These are phyloP conservation scores for Boletus sensibilis DNA, from an alignment of 768 basidiomycete species.

Conservation along the genomic window DNA sequence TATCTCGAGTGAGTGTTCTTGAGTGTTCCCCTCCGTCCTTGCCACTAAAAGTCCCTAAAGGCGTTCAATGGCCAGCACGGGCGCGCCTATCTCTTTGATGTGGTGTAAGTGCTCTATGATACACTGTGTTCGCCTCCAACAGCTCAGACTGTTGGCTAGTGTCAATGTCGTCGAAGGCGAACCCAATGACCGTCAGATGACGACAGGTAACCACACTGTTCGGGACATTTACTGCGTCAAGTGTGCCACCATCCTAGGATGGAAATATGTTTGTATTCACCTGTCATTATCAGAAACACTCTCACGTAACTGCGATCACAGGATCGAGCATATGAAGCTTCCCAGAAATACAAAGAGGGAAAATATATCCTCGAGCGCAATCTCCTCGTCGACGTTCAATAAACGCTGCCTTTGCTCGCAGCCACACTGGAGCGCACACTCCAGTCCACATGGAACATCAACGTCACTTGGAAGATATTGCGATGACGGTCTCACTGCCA, in stretches of 20 bases:
- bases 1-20: conserved; percentile 66
- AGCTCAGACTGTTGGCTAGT: conserved; percentile 40
- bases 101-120: conserved; percentile 62
- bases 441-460: conserved; percentile 10
- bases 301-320: conserved; percentile 32
- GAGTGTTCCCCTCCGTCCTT: neutral
- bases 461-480: conserved; percentile 10
- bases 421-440: conserved; percentile 3
- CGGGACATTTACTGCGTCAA: conserved; percentile 94
- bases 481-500: conserved; percentile 15
- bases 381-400: conserved; percentile 84
- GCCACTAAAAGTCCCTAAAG: conserved; percentile 42
- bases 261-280: conserved; percentile 83
- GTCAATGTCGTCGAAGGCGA: conserved; percentile 92
- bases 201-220: conserved; percentile 94
- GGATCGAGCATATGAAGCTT: conserved; percentile 88
- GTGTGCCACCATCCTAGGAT: conserved; percentile 83
- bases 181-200: conserved; percentile 91
- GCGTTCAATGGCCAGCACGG: conserved; percentile 98
- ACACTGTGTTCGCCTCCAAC: conserved; percentile 7
- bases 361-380: conserved; percentile 97
- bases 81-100: conserved; percentile 90
- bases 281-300: neutral
- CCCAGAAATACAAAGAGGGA: conserved; percentile 98
- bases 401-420: conserved; percentile 22